Evolutionary conservation across 2,329 filamentous ascomycete genomes (phyloP), one percentile per base, ranked within the genome.

Genomic region (Elsinoe perseae): DNA sequence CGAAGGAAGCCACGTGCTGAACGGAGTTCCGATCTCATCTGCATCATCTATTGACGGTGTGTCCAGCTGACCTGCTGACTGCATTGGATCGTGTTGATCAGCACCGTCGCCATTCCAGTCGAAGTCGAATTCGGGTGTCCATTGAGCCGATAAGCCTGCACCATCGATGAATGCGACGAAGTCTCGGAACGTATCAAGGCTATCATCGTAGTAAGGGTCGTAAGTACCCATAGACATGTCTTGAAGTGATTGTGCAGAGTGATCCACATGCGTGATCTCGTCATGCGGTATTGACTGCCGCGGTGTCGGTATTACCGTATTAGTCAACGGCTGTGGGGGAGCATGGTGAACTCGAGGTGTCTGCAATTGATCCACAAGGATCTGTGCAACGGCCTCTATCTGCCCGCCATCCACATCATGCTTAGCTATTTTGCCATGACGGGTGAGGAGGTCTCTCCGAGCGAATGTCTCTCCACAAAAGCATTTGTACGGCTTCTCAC

Each of bases 111-210:
- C 48, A 4, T 18, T 28, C 16, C 48, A 52, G 21, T 52, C 48
- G 10, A 36, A 52, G 12, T 52, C 48, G 18, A 52, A 52, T 38
- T 52, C 48, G 16, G 48, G 48, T 16, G 48, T 52, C 48, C 48
- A 52, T 20, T 34, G 30, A 7, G 48, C 48, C 8, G 48, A 52
- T 20, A 52, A 23, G 30, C 48, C 48, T 9, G 30, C 48, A 20
- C 48, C 48, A 32, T 52, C 48, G 18, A 52, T 52, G 48, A 52
- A 52, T n/a, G 25, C 28, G n/a, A 52, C 48, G 38, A 52, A 52
- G 30, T 52, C 48, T 25, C 30, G 12, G 21, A 52, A 52, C 3
- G 48, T 52, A 25, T 52, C 30, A 10, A 52, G 20, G 18, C 32
- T 38, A 20, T 52, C 48, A 27, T 52, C 48, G n/a, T 52, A 52